Conservation (phyloP, 164 flowering plant genomes). For the Vitis rotundifolia region DNA sequence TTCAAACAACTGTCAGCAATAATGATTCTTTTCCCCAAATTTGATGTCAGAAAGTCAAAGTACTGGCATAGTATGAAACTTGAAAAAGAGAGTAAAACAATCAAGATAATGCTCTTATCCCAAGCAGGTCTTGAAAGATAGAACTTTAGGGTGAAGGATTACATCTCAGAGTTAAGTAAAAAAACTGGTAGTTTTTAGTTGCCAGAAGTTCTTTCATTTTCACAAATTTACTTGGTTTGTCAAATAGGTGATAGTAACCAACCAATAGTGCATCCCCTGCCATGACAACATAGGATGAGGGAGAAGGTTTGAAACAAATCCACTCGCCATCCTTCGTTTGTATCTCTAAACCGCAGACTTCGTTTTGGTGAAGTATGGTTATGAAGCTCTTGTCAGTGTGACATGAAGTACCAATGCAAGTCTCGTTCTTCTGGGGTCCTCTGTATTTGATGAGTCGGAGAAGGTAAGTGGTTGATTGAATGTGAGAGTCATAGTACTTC, state of each 20-base stretch:
- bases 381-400: constrained; percentile 27
- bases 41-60: too few relatives aligned
- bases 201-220: not conserved
- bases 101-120: too few relatives aligned
- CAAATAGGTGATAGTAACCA: not conserved
- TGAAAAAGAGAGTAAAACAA: too few relatives aligned
- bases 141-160: too few relatives aligned
- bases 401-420: not conserved
- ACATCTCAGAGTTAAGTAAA: too few relatives aligned
- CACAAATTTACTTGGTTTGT: not conserved
- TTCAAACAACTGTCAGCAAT: too few relatives aligned
- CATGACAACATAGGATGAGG: constrained; percentile 17
- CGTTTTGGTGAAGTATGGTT: constrained; percentile 24
- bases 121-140: too few relatives aligned
- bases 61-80: too few relatives aligned
- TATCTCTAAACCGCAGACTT: constrained; percentile 33
- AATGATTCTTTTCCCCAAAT: too few relatives aligned
- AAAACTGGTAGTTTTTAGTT: too few relatives aligned
- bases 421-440: constrained; percentile 11
- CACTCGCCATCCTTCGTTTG: constrained; percentile 24
- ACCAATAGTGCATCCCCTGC: constrained; percentile 30
- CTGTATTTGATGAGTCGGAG: constrained; percentile 24
- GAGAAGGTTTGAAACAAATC: constrained; percentile 14
- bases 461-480: constrained; percentile 16
- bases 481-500: constrained; percentile 9